A percentile compares a stretch with the other conserved stretches of the same genome.
phyloP scores from a whole-genome alignment of 2,329 filamentous ascomycete genomes.

The Ophiostoma sp. region DNA sequence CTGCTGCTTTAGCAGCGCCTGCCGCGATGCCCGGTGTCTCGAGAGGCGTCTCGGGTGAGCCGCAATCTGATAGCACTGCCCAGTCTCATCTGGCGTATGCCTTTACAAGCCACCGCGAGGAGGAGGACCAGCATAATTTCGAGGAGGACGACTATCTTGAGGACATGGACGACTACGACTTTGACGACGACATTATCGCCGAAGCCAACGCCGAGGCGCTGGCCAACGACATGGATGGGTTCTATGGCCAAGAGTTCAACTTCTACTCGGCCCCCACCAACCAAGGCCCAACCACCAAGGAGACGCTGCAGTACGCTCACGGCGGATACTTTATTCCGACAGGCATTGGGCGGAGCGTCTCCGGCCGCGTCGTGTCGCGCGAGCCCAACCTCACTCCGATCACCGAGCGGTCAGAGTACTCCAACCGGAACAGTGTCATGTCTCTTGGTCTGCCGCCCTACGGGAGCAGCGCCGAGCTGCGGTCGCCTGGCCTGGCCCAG shows the following conservation, averaged over 20 bases:
- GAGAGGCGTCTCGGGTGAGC: neutral
- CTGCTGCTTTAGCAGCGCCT: neutral
- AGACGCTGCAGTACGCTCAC: constrained; percentile 58
- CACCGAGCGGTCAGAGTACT: constrained; percentile 92
- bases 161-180: constrained; percentile 57
- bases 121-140: constrained; percentile 34
- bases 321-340: constrained; percentile 87
- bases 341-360: constrained; percentile 58
- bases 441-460: constrained; percentile 56
- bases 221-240: constrained; percentile 85
- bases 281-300: constrained; percentile 28
- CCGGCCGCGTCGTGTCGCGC: constrained; percentile 66
- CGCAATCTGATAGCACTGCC: neutral
- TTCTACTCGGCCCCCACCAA: constrained; percentile 65
- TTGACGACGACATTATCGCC: constrained; percentile 84
- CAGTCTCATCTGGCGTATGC: constrained; percentile 25
- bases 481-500: constrained; percentile 71
- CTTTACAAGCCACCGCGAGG: constrained; percentile 27
- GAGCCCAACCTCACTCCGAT: constrained; percentile 95
- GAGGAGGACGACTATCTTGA: constrained; percentile 43
- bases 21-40: neutral
- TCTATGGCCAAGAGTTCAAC: constrained; percentile 94
- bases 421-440: constrained; percentile 86
- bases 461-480: constrained; percentile 43
- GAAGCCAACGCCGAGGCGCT: constrained; percentile 91